Evolutionary conservation across 257 asterid genomes (phyloP).

Genomic region (Scutellaria baicalensis): DNA sequence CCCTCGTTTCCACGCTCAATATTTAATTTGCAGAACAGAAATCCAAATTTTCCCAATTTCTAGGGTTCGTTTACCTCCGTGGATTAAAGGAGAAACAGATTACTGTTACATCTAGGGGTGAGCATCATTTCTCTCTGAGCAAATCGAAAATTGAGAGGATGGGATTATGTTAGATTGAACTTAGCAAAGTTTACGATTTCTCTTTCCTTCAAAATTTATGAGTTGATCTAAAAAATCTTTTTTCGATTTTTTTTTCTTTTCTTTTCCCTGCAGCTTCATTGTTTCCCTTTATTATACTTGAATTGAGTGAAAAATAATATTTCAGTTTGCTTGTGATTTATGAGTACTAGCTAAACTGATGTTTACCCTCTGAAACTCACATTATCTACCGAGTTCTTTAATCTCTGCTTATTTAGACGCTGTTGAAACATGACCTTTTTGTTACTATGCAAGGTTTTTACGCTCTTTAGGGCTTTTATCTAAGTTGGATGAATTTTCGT

Average conservation of each 20-base stretch:
- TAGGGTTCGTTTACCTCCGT: slow-evolving; percentile 1
- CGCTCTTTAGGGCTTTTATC: slow-evolving; percentile 4
- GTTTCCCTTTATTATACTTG: neutral
- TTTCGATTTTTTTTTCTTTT: neutral
- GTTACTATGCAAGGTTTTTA: neutral
- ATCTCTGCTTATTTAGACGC: neutral
- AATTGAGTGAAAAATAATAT: neutral
- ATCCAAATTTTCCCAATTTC: slow-evolving; percentile 1
- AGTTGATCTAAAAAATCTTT: neutral
- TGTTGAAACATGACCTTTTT: slow-evolving; percentile 1
- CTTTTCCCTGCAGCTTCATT: neutral
- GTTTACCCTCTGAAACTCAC: neutral
- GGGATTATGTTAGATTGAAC: neutral
- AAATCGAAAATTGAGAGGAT: neutral
- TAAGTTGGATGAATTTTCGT: neutral
- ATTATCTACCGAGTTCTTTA: neutral
- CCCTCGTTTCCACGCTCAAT: slow-evolving; percentile 1
- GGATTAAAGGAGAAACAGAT: neutral
- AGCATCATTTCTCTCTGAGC: neutral
- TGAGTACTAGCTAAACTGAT: neutral
- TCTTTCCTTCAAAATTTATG: neutral
- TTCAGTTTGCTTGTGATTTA: neutral
- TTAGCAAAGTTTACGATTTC: neutral
- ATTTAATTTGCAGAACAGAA: neutral
- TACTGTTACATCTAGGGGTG: slow-evolving; percentile 12